Conservation (phyloP, 192 early-diverging fungal species). For the Coemansia sp. region DNA sequence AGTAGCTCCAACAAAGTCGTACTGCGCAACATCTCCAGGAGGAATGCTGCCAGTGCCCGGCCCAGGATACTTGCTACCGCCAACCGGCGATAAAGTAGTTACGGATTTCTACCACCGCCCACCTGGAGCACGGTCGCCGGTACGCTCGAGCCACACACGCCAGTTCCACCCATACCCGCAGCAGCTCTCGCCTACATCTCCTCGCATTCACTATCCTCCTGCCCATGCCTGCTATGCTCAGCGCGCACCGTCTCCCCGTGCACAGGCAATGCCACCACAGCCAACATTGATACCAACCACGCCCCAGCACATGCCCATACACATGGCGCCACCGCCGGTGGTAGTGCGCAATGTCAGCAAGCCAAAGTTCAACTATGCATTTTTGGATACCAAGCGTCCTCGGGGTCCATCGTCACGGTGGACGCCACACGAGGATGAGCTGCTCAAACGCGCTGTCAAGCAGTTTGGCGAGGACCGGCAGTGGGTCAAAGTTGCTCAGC, state of each 20-base stretch:
- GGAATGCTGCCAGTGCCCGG: constrained; percentile 12
- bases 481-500: constrained; percentile 53
- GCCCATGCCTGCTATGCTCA: constrained; percentile 33
- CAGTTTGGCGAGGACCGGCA: constrained; percentile 52
- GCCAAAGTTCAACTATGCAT: constrained; percentile 53
- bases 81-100: constrained; percentile 12
- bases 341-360: constrained; percentile 35
- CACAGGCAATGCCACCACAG: constrained; percentile 2
- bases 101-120: constrained; percentile 13
- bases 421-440: constrained; percentile 40
- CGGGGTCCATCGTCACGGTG: constrained; percentile 47
- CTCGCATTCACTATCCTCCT: constrained; percentile 20
- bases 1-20: constrained; percentile 9
- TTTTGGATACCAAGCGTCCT: constrained; percentile 48
- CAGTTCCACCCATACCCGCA: constrained; percentile 22
- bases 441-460: constrained; percentile 39
- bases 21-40: constrained; percentile 7
- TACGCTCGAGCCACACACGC: constrained; percentile 5
- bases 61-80: constrained; percentile 14
- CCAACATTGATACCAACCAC: background rate
- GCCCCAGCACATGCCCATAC: constrained; percentile 14
- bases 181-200: constrained; percentile 21
- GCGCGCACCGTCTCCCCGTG: constrained; percentile 2
- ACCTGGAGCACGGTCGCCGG: constrained; percentile 17
- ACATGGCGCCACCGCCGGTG: background rate